Evolutionary conservation across 805 yeast species (phyloP).

Genomic region (Saccharomycodes ludwigii): DNA sequence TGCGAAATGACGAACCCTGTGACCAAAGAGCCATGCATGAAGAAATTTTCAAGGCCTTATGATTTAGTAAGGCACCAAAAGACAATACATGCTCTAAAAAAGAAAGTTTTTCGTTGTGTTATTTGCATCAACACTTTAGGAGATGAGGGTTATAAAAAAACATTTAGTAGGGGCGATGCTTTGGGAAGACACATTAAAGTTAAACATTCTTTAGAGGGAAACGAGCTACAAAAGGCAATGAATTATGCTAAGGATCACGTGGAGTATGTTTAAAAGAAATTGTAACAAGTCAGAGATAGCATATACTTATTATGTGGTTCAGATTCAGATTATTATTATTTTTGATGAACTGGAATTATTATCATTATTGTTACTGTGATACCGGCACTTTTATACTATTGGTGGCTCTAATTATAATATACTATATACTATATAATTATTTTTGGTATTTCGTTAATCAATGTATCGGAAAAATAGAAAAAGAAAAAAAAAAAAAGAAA

Average conservation of each 20-base stretch:
- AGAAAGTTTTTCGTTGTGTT: constrained; percentile 75
- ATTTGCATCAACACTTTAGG: constrained; percentile 49
- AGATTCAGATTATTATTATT: constrained; percentile 1
- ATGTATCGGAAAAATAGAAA: background rate
- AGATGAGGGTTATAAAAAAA: constrained; percentile 42
- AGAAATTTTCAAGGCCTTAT: constrained; percentile 77
- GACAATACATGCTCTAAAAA: constrained; percentile 83
- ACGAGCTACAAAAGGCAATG: constrained; percentile 57
- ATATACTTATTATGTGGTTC: constrained; percentile 3
- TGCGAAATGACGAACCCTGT: constrained; percentile 13
- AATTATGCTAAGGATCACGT: constrained; percentile 69
- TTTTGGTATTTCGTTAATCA: no score
- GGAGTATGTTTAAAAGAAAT: constrained; percentile 32
- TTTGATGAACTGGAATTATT: no score
- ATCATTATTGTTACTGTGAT: no score
- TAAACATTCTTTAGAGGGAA: constrained; percentile 60
- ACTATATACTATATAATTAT: no score
- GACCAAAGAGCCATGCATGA: constrained; percentile 19
- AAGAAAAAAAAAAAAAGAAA: background rate
- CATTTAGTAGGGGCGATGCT: constrained; percentile 91
- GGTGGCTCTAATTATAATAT: no score
- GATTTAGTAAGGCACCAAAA: constrained; percentile 93
- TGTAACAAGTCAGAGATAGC: constrained; percentile 2
- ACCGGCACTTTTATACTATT: no score
- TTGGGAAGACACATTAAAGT: constrained; percentile 86